A percentile compares a stretch with the other conserved stretches of the same genome.
These are phyloP conservation scores for Phoenix roebelenii DNA, from an alignment of 176 grass and related monocot genomes.

Conservation along the genomic window DNA sequence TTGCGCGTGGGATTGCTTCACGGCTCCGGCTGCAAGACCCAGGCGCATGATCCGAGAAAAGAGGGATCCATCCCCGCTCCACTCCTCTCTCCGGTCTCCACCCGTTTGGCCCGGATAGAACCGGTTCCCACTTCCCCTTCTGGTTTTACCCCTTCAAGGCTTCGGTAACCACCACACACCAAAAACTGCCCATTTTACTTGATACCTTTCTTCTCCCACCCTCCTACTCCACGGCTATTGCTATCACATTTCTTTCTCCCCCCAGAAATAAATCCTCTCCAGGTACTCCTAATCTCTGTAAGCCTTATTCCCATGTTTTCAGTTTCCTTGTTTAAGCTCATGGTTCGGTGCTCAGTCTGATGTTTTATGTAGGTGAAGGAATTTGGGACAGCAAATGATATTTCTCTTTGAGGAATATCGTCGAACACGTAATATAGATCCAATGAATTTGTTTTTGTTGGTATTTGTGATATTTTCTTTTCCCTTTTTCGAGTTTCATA, in stretches of 20 bases:
- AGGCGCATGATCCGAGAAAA: constrained; percentile 33
- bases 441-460: too few species aligned
- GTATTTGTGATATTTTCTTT: too few species aligned
- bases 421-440: too few species aligned
- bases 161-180: neutral
- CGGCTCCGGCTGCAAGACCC: neutral
- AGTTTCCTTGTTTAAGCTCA: too few species aligned
- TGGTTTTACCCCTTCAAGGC: neutral
- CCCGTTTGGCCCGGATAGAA: constrained; percentile 12
- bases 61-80: constrained; percentile 7
- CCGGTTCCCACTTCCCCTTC: constrained; percentile 2
- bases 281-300: too few species aligned
- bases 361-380: too few species aligned
- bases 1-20: neutral
- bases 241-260: neutral
- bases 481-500: too few species aligned
- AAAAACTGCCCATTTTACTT: constrained; percentile 20
- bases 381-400: too few species aligned
- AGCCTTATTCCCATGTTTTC: too few species aligned
- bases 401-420: too few species aligned
- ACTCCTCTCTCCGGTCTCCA: constrained; percentile 9
- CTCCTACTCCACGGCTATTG: neutral
- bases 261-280: neutral
- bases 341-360: too few species aligned
- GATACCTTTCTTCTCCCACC: constrained; percentile 30